Conservation (phyloP, 1,284 basidiomycete species). For the Moesziomyces parantarcticus region DNA sequence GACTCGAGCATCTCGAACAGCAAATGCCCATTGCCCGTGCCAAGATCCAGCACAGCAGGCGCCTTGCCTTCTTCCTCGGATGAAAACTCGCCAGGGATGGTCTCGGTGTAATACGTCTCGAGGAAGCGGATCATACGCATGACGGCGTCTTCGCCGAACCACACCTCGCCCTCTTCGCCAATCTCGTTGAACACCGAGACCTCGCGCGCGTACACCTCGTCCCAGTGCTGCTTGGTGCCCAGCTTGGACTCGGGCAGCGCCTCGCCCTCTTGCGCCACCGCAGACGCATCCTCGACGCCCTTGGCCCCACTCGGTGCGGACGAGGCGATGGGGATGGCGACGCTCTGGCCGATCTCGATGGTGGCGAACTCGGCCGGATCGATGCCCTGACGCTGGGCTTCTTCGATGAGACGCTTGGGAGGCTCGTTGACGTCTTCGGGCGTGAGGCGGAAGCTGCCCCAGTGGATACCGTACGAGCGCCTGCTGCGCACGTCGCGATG, state of each 20-base stretch:
- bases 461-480: conserved; percentile 53
- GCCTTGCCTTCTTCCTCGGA: conserved; percentile 1
- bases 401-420: conserved; percentile 36
- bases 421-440: conserved; percentile 59
- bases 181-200: conserved; percentile 80
- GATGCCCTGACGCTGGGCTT: conserved; percentile 34
- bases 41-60: conserved; percentile 70
- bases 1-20: conserved; percentile 75
- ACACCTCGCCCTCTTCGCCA: conserved; percentile 88
- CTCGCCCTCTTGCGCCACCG: conserved; percentile 16
- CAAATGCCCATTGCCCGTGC: conserved; percentile 85
- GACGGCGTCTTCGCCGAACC: conserved; percentile 85
- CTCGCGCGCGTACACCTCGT: conserved; percentile 71
- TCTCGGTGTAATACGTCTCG: conserved; percentile 32
- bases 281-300: too few species aligned
- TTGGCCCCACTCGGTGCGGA: too few species aligned
- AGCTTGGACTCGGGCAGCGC: conserved; percentile 72
- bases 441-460: conserved; percentile 53
- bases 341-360: conserved; percentile 50
- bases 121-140: conserved; percentile 76
- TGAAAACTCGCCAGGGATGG: conserved; percentile 6
- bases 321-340: conserved; percentile 21
- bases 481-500: conserved; percentile 47
- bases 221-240: conserved; percentile 75
- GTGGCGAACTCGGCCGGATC: conserved; percentile 34